These are phyloP conservation scores for Exophiala mesophila DNA, from an alignment of 2,329 filamentous ascomycete species.

Conservation along the genomic window DNA sequence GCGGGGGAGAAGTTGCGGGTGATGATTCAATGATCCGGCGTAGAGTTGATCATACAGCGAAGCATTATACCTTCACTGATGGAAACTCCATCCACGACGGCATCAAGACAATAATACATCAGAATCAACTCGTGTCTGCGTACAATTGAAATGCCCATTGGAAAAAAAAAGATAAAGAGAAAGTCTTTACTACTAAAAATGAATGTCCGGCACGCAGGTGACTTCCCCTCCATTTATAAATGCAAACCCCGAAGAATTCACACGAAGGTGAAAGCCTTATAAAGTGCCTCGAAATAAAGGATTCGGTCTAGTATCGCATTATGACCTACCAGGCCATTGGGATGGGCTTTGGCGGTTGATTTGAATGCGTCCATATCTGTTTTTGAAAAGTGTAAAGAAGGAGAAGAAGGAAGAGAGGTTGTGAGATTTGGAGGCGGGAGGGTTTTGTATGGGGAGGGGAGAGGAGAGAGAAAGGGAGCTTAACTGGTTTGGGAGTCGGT, in stretches of 20 bases:
- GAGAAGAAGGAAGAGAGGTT: too few species aligned
- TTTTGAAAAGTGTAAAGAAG: slow-evolving; percentile 13
- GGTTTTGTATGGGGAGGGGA: too few species aligned
- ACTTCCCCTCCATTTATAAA: slow-evolving; percentile 13
- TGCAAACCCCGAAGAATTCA: not conserved
- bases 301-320: slow-evolving; percentile 18
- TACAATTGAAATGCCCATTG: not conserved
- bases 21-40: slow-evolving; percentile 1
- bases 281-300: slow-evolving; percentile 3
- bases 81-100: too few species aligned
- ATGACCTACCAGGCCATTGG: slow-evolving; percentile 15
- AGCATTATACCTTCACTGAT: too few species aligned
- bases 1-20: too few species aligned
- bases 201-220: slow-evolving; percentile 17
- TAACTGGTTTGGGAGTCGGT: too few species aligned
- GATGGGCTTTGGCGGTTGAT: slow-evolving; percentile 16
- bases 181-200: too few species aligned
- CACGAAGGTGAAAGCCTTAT: not conserved
- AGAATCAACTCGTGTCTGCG: too few species aligned
- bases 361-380: slow-evolving; percentile 17
- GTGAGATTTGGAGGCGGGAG: too few species aligned
- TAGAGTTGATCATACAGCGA: not conserved
- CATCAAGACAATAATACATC: too few species aligned
- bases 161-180: not conserved
- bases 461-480: too few species aligned